A percentile compares a stretch with the other conserved stretches of the same genome.
Conservation (phyloP, 306 rosid genomes). For the Datisca glomerata region DNA sequence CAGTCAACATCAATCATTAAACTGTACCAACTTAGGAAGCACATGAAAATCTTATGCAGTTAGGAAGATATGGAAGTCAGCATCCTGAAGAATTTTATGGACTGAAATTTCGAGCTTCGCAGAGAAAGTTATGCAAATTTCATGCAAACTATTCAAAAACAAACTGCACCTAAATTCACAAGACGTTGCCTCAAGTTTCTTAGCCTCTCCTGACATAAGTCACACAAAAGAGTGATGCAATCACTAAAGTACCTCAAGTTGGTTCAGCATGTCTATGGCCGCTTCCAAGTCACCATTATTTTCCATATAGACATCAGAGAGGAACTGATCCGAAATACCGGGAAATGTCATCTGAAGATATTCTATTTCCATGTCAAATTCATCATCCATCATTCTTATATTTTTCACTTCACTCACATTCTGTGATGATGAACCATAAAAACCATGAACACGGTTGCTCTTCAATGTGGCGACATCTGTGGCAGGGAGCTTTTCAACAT, state of each 20-base stretch:
- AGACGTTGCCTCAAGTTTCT: no score
- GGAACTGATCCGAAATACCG: slow-evolving; percentile 47
- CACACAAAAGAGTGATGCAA: background rate
- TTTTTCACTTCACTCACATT: slow-evolving; percentile 21
- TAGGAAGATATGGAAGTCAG: no score
- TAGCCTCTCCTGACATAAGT: no score
- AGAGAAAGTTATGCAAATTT: background rate
- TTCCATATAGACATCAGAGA: slow-evolving; percentile 51
- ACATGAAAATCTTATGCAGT: no score
- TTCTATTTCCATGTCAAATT: slow-evolving; percentile 52
- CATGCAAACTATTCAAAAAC: background rate
- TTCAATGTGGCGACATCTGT: slow-evolving; percentile 15
- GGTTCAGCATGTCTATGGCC: slow-evolving; percentile 66
- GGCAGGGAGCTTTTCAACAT: slow-evolving; percentile 10
- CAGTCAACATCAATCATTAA: no score
- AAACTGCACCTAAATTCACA: background rate
- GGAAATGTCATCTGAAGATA: slow-evolving; percentile 60
- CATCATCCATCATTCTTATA: slow-evolving; percentile 30
- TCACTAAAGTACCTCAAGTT: slow-evolving; percentile 55
- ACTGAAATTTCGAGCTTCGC: background rate
- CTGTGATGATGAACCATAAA: slow-evolving; percentile 25
- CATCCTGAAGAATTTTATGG: background rate
- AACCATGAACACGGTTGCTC: slow-evolving; percentile 25
- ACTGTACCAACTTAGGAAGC: no score
- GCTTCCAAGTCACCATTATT: slow-evolving; percentile 54